Evolutionary conservation across 306 rosid genomes (phyloP).

Genomic region (Pyrus communis): DNA sequence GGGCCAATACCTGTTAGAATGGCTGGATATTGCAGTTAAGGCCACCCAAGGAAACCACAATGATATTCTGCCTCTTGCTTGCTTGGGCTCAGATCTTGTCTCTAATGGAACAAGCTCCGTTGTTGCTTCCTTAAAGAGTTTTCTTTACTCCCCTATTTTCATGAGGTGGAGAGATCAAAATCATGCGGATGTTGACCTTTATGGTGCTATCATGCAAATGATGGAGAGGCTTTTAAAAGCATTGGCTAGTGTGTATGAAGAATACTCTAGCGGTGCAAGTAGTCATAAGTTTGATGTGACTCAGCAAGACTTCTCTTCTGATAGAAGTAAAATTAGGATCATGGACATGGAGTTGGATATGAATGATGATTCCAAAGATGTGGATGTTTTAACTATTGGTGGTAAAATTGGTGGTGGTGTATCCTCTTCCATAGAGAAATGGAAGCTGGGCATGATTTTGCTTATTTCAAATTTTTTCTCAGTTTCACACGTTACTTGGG

Average conservation of each 20-base stretch:
- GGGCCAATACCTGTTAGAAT: conserved; percentile 43
- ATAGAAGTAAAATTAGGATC: conserved; percentile 50
- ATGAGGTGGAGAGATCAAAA: conserved; percentile 33
- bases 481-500: conserved; percentile 60
- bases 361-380: conserved; percentile 56
- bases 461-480: conserved; percentile 63
- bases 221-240: conserved; percentile 59
- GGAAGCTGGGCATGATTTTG: conserved; percentile 65
- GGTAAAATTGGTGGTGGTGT: conserved; percentile 27
- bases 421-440: conserved; percentile 41
- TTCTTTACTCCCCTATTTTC: conserved; percentile 61
- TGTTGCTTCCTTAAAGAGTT: conserved; percentile 48
- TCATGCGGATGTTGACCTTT: conserved; percentile 28
- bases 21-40: conserved; percentile 47
- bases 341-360: conserved; percentile 80
- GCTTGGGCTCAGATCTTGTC: conserved; percentile 41
- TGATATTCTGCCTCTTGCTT: conserved; percentile 32
- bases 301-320: conserved; percentile 35
- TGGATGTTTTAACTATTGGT: conserved; percentile 36
- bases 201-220: conserved; percentile 41
- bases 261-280: conserved; percentile 38
- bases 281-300: conserved; percentile 36
- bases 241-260: conserved; percentile 52
- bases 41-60: conserved; percentile 41
- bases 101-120: conserved; percentile 37